phyloP scores from a whole-genome alignment of 1,139 yeast genomes.

The Suhomyces maxii region DNA sequence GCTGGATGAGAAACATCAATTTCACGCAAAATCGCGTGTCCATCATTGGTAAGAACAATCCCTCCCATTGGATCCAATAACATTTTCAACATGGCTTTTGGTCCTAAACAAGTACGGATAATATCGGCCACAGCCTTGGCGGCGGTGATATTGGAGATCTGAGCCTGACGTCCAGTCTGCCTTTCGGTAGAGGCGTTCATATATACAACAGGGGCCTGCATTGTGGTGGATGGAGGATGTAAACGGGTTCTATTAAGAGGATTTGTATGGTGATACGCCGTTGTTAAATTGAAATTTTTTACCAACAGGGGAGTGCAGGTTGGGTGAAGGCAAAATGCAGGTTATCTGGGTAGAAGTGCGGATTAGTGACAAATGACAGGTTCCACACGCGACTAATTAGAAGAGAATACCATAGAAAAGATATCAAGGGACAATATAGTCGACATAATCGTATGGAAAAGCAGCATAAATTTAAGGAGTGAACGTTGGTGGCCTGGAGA shows the following conservation, averaged over 20 bases:
- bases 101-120: constrained; percentile 97
- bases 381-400: no score
- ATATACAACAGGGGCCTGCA: constrained; percentile 55
- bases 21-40: constrained; percentile 89
- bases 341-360: background rate
- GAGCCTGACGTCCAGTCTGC: constrained; percentile 97
- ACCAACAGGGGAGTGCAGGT: background rate
- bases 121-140: constrained; percentile 98
- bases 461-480: no score
- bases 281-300: constrained; percentile 7
- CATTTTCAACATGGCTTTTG: constrained; percentile 99
- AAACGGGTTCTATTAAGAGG: background rate
- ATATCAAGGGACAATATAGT: no score
- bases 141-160: constrained; percentile 93
- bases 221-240: constrained; percentile 12
- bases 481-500: no score
- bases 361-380: no score
- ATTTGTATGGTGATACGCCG: background rate
- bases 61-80: constrained; percentile 99
- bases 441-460: no score
- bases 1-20: constrained; percentile 97
- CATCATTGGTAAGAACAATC: constrained; percentile 94
- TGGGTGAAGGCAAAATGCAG: background rate
- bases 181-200: constrained; percentile 84
- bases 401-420: no score